Conservation (phyloP, 164 flowering plant genomes). For the Macadamia tetraphylla region DNA sequence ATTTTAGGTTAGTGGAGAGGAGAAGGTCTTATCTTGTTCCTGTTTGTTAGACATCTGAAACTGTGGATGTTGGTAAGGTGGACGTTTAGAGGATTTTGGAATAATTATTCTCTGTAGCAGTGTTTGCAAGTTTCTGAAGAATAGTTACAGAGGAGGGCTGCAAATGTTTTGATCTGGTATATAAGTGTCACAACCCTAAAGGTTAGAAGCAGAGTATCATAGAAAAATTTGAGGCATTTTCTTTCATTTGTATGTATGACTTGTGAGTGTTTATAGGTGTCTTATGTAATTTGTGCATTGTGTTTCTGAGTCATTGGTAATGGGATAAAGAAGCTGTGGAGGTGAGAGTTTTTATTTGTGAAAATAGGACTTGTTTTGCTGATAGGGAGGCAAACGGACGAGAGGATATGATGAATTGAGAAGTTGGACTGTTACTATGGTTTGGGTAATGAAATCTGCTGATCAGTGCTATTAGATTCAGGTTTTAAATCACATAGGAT, state of each 20-base stretch:
- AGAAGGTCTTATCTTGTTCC: not conserved
- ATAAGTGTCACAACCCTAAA: not conserved
- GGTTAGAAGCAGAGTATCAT: not conserved
- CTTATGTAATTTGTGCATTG: not conserved
- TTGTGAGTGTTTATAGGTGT: not conserved
- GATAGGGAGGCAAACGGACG: not conserved
- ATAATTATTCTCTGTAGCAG: no score
- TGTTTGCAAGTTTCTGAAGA: no score
- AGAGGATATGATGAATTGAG: not conserved
- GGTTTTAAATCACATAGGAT: not conserved
- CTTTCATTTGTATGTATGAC: not conserved
- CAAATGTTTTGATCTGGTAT: no score
- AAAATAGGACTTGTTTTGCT: not conserved
- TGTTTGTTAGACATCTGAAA: not conserved
- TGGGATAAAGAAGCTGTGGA: not conserved
- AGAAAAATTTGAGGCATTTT: not conserved
- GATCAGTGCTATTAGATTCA: not conserved
- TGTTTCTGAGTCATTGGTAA: not conserved
- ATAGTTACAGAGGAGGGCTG: no score
- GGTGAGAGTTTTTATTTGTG: not conserved
- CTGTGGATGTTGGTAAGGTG: no score
- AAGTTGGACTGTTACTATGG: not conserved
- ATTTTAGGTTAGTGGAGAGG: not conserved
- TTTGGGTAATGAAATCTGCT: not conserved
- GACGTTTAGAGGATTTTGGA: not conserved